phyloP scores from a whole-genome alignment of 176 grass and related monocot species.

The Phoenix dactylifera region DNA sequence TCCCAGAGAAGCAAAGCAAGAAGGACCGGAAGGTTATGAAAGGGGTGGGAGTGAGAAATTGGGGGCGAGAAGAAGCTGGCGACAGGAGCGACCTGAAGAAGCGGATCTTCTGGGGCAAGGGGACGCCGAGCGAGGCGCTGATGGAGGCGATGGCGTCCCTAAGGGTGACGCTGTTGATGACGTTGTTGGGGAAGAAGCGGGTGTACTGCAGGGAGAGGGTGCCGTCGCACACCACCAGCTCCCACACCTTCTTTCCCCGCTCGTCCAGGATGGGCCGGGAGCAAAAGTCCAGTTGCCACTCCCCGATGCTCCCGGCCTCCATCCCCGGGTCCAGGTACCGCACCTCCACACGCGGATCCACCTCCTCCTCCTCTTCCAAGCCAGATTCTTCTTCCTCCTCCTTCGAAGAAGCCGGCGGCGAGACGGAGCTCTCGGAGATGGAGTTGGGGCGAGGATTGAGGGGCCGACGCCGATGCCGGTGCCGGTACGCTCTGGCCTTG shows the following conservation, averaged over 20 bases:
- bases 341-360: constrained; percentile 68
- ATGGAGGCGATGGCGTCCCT: constrained; percentile 73
- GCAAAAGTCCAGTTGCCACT: constrained; percentile 99
- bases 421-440: too few species aligned
- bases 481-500: too few species aligned
- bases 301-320: constrained; percentile 55
- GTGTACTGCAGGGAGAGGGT: constrained; percentile 97
- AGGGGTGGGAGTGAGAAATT: too few species aligned
- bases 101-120: constrained; percentile 64
- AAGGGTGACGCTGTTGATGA: constrained; percentile 94
- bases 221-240: constrained; percentile 80
- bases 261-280: constrained; percentile 81
- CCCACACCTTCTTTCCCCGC: constrained; percentile 91
- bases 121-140: constrained; percentile 40
- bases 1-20: too few species aligned
- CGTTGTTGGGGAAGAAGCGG: constrained; percentile 92
- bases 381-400: constrained; percentile 7
- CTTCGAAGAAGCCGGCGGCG: not conserved
- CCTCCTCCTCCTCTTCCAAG: constrained; percentile 10
- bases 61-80: not conserved
- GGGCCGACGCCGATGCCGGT: too few species aligned
- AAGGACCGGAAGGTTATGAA: too few species aligned
- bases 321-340: constrained; percentile 68
- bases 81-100: constrained; percentile 59
- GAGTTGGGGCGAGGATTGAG: too few species aligned